Conservation (phyloP, 2,329 filamentous ascomycete species). For the Sclerotinia nivalis region DNA sequence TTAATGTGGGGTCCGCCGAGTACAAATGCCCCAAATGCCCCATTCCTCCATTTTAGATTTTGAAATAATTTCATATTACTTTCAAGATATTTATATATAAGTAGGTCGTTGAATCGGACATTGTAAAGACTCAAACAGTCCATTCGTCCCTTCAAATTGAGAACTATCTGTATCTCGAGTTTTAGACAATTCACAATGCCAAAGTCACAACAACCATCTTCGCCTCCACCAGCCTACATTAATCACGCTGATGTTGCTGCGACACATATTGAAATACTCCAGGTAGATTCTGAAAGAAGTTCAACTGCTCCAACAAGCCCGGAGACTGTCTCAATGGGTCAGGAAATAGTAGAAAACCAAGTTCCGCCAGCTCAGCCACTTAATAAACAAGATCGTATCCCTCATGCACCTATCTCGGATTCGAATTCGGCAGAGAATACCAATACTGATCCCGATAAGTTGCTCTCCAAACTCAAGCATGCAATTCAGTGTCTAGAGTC, state of each 20-base stretch:
- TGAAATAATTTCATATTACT: neutral
- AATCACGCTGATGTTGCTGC: neutral
- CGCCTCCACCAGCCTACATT: conserved; percentile 9
- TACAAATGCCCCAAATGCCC: conserved; percentile 7
- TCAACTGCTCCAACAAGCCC: neutral
- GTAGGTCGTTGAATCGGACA: neutral
- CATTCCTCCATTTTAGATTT: neutral
- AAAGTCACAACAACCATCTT: neutral
- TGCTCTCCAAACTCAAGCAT: conserved; percentile 9
- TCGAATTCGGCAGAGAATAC: neutral
- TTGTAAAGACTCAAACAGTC: neutral
- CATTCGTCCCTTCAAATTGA: neutral
- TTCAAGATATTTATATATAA: neutral
- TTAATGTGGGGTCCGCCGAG: neutral
- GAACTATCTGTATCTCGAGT: neutral
- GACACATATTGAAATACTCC: neutral
- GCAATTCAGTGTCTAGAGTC: neutral
- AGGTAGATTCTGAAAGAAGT: neutral
- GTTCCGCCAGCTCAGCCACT: neutral
- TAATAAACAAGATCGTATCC: neutral
- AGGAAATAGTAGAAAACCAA: neutral
- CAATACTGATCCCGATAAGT: neutral
- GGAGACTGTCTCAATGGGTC: neutral
- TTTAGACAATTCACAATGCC: neutral
- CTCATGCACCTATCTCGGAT: neutral